phyloP scores from a whole-genome alignment of 305 asterid species.

The Solanum hybrid region DNA sequence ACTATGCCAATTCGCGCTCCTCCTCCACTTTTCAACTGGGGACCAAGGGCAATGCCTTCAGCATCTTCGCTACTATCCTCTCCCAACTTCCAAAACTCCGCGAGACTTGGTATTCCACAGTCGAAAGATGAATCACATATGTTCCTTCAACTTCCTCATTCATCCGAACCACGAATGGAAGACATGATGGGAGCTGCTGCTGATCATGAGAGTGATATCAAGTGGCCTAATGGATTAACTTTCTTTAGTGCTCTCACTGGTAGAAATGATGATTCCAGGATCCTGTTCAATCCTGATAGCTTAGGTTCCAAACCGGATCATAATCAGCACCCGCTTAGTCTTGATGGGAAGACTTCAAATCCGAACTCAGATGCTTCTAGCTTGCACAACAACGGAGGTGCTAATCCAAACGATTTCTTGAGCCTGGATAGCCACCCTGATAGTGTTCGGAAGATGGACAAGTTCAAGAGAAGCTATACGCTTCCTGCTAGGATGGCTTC shows the following conservation, averaged over 20 bases:
- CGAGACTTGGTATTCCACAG: slow-evolving; percentile 32
- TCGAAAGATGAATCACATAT: slow-evolving; percentile 68
- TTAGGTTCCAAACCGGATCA: slow-evolving; percentile 29
- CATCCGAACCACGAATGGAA: slow-evolving; percentile 53
- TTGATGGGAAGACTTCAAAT: slow-evolving; percentile 12
- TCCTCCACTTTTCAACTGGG: slow-evolving; percentile 74
- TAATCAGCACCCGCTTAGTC: slow-evolving; percentile 9
- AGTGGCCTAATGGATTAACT: slow-evolving; percentile 84
- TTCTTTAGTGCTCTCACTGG: slow-evolving; percentile 81
- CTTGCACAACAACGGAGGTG: slow-evolving; percentile 27
- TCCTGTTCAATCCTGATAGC: slow-evolving; percentile 52
- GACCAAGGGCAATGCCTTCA: slow-evolving; percentile 43
- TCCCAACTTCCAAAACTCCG: slow-evolving; percentile 46
- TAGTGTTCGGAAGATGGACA: slow-evolving; percentile 36
- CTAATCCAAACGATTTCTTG: slow-evolving; percentile 51
- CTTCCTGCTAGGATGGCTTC: slow-evolving; percentile 73
- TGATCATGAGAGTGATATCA: slow-evolving; percentile 66
- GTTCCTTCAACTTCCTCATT: slow-evolving; percentile 64
- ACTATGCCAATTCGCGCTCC: slow-evolving; percentile 47
- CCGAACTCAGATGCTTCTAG: slow-evolving; percentile 24
- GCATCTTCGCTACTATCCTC: slow-evolving; percentile 33
- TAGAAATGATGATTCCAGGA: slow-evolving; percentile 59
- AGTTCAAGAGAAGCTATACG: slow-evolving; percentile 75
- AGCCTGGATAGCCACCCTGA: slow-evolving; percentile 65
- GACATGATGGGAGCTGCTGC: slow-evolving; percentile 39